Evolutionary conservation across 805 yeast species (phyloP), one percentile per base, ranked within the genome.

Genomic region (Candida namnaoensis): DNA sequence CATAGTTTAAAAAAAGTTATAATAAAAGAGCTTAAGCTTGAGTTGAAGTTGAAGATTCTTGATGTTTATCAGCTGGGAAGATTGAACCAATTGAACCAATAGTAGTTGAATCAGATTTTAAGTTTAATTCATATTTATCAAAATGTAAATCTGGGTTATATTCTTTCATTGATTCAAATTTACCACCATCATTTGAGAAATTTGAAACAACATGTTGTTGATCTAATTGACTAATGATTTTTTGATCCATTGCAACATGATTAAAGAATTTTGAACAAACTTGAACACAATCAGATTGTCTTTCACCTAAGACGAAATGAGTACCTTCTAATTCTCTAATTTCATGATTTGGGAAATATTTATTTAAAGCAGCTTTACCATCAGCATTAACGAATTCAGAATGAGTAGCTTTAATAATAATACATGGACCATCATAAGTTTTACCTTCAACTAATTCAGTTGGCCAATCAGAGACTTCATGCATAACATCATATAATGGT

Each of bases 231-330:
- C 10, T 5, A 30, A 12, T 9, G n/a, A 12, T 12, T 30, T 30
- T 9, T 9, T 12, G 10, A 30, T 12, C 32, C 32, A 30, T 30
- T 30, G 32, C 5, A 30, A 30, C 32, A 30, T 30, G 32, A 12
- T 53, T 55, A 46, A 55, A 50, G 49, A 53, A 55, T 37, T 55
- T 57, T 37, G 50, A 44, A 38, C 47, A 38, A 34, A 47, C 38
- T 36, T 44, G 44, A 5, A 51, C 51, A 19, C 48, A 56, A 38
- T 54, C 53, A 13, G 38, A 36, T 11, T 72, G 72, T 47, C 57
- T 56, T 42, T 69, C 74, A 23, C 62, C 58, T 19, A 66, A 64
- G 7, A 71, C 47, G 63, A 71, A 65, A 42, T 60, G 64, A 27
- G 54, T 48, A 9, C 62, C 50, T 43, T 57, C 54, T 42, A 61